Percentiles rank a stretch among this genome's conserved stretches.
Conservation (phyloP, 257 asterid species). For the Primulina huaijiensis region DNA sequence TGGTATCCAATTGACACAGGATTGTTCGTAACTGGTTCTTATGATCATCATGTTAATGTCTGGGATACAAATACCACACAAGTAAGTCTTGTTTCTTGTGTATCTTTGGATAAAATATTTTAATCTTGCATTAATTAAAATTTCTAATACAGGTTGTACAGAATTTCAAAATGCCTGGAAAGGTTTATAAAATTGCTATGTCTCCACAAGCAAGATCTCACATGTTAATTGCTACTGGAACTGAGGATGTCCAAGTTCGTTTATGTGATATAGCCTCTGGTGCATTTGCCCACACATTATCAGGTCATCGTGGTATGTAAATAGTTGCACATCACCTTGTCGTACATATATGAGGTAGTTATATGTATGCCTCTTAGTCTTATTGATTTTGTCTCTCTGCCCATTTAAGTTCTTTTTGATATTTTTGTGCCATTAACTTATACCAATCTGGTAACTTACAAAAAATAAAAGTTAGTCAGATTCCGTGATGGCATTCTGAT, state of each 20-base stretch:
- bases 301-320: constrained; percentile 97
- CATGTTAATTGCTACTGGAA: constrained; percentile 94
- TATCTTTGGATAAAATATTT: constrained; percentile 1
- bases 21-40: constrained; percentile 87
- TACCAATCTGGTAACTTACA: not conserved
- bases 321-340: constrained; percentile 18
- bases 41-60: constrained; percentile 84
- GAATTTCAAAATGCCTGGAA: constrained; percentile 96
- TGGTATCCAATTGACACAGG: constrained; percentile 99
- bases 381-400: constrained; percentile 2
- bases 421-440: not conserved
- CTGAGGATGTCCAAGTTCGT: constrained; percentile 99
- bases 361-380: constrained; percentile 5
- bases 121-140: constrained; percentile 17
- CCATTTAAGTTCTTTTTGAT: not conserved
- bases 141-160: constrained; percentile 57
- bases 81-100: constrained; percentile 33
- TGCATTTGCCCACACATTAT: constrained; percentile 94
- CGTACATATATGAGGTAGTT: not conserved
- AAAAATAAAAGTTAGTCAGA: not conserved
- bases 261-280: constrained; percentile 96
- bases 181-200: constrained; percentile 90
- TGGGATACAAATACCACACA: constrained; percentile 96
- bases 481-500: not conserved
- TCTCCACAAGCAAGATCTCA: constrained; percentile 83